phyloP scores from a whole-genome alignment of 148 eudicot species.

The Silene latifolia region DNA sequence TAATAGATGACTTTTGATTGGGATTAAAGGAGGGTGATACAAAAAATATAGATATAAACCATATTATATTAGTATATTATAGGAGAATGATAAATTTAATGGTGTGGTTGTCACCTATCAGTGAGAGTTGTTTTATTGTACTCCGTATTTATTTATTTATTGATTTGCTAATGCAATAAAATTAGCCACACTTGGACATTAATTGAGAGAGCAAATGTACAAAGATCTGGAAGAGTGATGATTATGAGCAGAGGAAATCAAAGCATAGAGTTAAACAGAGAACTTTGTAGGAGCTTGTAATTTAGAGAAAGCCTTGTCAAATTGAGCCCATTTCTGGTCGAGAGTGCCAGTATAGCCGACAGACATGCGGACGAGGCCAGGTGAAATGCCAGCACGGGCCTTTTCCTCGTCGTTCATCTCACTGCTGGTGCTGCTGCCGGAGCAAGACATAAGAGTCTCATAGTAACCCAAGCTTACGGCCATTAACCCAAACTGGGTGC shows the following conservation, averaged over 20 bases:
- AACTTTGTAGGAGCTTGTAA: slow-evolving; percentile 36
- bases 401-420: slow-evolving; percentile 77
- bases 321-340: slow-evolving; percentile 89
- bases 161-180: not conserved
- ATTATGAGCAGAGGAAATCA: not conserved
- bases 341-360: slow-evolving; percentile 77
- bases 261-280: slow-evolving; percentile 3
- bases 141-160: not conserved
- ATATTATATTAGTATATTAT: no score
- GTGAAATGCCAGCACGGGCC: slow-evolving; percentile 72
- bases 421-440: slow-evolving; percentile 88
- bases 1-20: no score
- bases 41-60: no score
- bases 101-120: no score
- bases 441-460: slow-evolving; percentile 95
- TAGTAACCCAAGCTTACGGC: slow-evolving; percentile 95
- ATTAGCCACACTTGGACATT: not conserved
- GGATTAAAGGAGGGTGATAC: no score
- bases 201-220: not conserved
- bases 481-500: slow-evolving; percentile 80
- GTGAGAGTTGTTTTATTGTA: not conserved
- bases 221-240: not conserved
- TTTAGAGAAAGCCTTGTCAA: slow-evolving; percentile 61
- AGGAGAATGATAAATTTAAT: no score
- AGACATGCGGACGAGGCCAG: slow-evolving; percentile 86